Evolutionary conservation across 305 asterid genomes (phyloP), one percentile per base, ranked within the genome.

Genomic region (Withania somnifera): DNA sequence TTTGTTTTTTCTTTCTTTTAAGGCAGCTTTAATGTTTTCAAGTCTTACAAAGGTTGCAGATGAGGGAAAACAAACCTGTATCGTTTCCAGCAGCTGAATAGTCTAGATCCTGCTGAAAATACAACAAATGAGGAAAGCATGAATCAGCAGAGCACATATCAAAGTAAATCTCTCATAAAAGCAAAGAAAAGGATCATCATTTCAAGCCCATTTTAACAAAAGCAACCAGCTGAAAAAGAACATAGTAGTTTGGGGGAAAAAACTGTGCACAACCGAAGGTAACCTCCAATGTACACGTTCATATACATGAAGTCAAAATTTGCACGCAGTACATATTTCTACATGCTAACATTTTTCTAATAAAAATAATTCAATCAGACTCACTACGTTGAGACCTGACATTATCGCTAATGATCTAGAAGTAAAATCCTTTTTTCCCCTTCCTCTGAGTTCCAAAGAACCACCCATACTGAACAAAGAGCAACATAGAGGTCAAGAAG

Each of bases 11-110:
- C 38, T 7, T 50, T 75, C 28, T 28, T 75, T 75, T 28, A 11
- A 75, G 63, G 28, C 80, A 28, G 50, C 50, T 50, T 28, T 6
- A 28, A 75, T n/a, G 28, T 28, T 28, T 75, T 75, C 26, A 26
- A 28, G 61, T 50, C 38, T 9, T 75, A 36, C 17, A 34, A 78
- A 32, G 54, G 77, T 66, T 50, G 66, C 52, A 51, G 22, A 20
- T 64, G 78, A 64, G n/a, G 58, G 63, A 66, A 83, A 60, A 54
- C 71, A 79, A 84, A 95, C 98, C 98, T 93, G 98, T 92, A 86
- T 95, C 97, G 63, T 86, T 80, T 54, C 87, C 94, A 61, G 87
- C 88, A 53, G 88, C 87, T 26, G 91, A 85, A 85, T 87, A 87
- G 78, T 85, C 77, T 28, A 78, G 56, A 26, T 56, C 92, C 87